phyloP scores from a whole-genome alignment of 2,329 filamentous ascomycete species.

The Thelonectria olida region DNA sequence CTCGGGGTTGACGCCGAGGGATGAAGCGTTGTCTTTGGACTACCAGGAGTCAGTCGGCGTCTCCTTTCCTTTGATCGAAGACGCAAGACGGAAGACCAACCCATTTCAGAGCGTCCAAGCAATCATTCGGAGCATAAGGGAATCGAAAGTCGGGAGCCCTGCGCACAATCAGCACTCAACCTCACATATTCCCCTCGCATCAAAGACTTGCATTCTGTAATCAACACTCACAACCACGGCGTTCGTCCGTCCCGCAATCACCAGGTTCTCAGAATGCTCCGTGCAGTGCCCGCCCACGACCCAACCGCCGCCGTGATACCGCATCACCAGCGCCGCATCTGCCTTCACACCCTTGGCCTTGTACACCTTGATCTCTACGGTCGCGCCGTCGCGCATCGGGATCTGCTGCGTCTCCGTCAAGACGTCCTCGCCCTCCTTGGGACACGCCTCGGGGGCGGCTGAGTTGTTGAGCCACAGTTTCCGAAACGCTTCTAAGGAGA shows the following conservation, averaged over 20 bases:
- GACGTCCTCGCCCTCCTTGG: conserved; percentile 46
- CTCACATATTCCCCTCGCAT: neutral
- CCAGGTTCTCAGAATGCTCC: conserved; percentile 47
- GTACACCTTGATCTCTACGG: conserved; percentile 49
- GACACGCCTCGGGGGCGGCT: conserved; percentile 40
- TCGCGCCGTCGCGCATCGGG: conserved; percentile 44
- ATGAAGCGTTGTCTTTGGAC: conserved; percentile 42
- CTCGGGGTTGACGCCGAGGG: conserved; percentile 44
- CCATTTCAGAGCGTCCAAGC: conserved; percentile 49
- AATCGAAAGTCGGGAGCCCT: conserved; percentile 51
- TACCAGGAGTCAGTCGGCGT: conserved; percentile 18
- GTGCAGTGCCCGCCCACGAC: conserved; percentile 45
- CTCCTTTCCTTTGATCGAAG: too few species aligned
- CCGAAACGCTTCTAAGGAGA: conserved; percentile 43
- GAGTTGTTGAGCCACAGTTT: conserved; percentile 36
- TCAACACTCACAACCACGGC: conserved; percentile 50
- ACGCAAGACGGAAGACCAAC: conserved; percentile 33
- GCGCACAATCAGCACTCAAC: conserved; percentile 17
- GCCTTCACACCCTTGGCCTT: conserved; percentile 35
- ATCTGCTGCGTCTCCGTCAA: conserved; percentile 41
- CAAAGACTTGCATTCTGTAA: conserved; percentile 45
- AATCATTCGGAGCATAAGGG: conserved; percentile 47
- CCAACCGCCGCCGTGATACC: conserved; percentile 51
- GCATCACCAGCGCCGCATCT: conserved; percentile 40
- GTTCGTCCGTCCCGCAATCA: conserved; percentile 43